phyloP scores from a whole-genome alignment of 148 eudicot genomes.

The Fagopyrum homotropicum region DNA sequence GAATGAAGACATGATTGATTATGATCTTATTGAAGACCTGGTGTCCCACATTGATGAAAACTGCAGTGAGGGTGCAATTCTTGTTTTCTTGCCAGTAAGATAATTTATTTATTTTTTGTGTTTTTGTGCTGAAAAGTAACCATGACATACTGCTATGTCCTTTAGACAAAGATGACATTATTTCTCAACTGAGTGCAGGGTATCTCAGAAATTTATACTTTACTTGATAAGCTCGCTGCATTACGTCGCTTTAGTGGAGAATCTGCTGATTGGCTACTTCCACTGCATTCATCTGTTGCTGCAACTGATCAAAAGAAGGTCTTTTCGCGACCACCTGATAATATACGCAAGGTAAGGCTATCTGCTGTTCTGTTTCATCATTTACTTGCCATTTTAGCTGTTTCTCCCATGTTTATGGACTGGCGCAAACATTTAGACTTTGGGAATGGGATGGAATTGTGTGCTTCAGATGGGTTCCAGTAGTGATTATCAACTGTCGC shows the following conservation, averaged over 20 bases:
- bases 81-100: constrained; percentile 89
- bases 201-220: constrained; percentile 67
- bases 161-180: neutral
- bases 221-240: constrained; percentile 72
- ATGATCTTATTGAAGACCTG: constrained; percentile 95
- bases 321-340: constrained; percentile 62
- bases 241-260: constrained; percentile 72
- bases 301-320: constrained; percentile 86
- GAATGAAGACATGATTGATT: constrained; percentile 93
- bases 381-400: constrained; percentile 3
- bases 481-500: neutral
- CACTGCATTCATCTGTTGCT: constrained; percentile 88
- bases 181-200: constrained; percentile 42
- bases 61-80: constrained; percentile 77
- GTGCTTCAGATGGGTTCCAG: neutral
- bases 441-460: neutral
- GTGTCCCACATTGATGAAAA: constrained; percentile 83
- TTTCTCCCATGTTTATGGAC: neutral
- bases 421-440: neutral
- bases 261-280: constrained; percentile 89
- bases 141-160: neutral
- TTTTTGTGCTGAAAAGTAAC: neutral
- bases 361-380: neutral
- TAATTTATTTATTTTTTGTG: neutral
- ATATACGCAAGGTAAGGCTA: constrained; percentile 66